Conservation (phyloP, 208 protist genomes). For the Leishmania martiniquensis region DNA sequence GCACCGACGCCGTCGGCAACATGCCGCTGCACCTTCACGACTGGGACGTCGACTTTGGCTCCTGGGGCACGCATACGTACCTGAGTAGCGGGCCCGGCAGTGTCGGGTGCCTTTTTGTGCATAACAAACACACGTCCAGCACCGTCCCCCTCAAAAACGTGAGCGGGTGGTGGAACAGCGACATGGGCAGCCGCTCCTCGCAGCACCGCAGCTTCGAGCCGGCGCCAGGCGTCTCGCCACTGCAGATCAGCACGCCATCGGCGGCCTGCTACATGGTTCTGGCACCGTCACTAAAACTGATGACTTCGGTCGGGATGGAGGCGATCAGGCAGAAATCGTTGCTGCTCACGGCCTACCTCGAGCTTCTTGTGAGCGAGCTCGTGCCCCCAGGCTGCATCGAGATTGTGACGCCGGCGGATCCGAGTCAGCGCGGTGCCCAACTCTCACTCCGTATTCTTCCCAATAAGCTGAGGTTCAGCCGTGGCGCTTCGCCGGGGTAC, state of each 20-base stretch:
- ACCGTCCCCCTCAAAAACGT: conserved; percentile 50
- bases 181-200: conserved; percentile 71
- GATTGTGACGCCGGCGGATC: conserved; percentile 89
- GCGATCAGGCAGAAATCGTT: conserved; percentile 83
- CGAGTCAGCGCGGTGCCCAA: conserved; percentile 85
- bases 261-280: conserved; percentile 74
- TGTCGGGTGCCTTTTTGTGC: conserved; percentile 93
- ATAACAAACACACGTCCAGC: conserved; percentile 77
- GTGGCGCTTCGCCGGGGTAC: conserved; percentile 27
- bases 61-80: conserved; percentile 97
- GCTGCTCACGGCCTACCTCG: conserved; percentile 91
- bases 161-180: conserved; percentile 93
- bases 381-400: conserved; percentile 58
- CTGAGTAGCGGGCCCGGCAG: conserved; percentile 94
- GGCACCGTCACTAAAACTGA: conserved; percentile 84
- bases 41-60: conserved; percentile 97
- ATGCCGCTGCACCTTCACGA: conserved; percentile 94
- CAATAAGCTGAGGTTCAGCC: conserved; percentile 38
- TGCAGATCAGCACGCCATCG: conserved; percentile 80
- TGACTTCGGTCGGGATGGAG: conserved; percentile 77
- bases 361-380: conserved; percentile 81
- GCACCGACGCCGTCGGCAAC: conserved; percentile 95
- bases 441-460: conserved; percentile 85
- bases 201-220: conserved; percentile 69
- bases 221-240: conserved; percentile 72